Evolutionary conservation across 148 eudicot species (phyloP), one percentile per base, ranked within the genome.

Genomic region (Cornus florida): DNA sequence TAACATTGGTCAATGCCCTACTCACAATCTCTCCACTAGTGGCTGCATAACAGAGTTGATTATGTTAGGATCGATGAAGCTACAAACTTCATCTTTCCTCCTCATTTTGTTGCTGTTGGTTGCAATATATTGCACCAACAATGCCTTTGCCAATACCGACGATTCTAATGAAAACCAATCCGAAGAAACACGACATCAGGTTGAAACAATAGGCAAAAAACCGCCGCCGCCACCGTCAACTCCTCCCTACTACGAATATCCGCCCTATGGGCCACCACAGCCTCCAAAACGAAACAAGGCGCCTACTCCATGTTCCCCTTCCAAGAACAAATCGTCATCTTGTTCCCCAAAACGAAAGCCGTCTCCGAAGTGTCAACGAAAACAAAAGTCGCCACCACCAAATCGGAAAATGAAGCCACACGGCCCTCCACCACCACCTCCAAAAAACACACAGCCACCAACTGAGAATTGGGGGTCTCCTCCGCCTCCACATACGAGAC

Each of bases 101-200:
- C 74, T 70, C 5, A 9, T 78, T 78, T 57, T 78, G 12, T 53
- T 78, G 22, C 38, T 78, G 74, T 48, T 38, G 74, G 74, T 33
- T 5, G 69, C 22, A n/a, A n/a, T n/a, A 16, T 6, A 17, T 0
- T 13, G 22, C 65, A 60, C 65, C 65, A 60, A 20, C 65, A 14
- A 20, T 56, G 13, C 14, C 20, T 60, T 60, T 17, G n/a, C 19
- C 67, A 39, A 4, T 0, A 14, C 32, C 14, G 31, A 57, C 14
- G 46, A 6, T 50, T 43, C 60, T 31, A 39, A 39, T 7, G 43
- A 39, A 4, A 39, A 39, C 43, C 7, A 4, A 4, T 39, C 43
- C 7, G 43, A 4, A 4, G 43, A 39, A 39, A 39, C 7, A 7
- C 43, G 1, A 39, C 43, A 39, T 4, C 43, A 39, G 43, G 43